These are phyloP conservation scores for Hypoxylon lienhwacheense DNA, from an alignment of 495 filamentous ascomycete species.

Conservation along the genomic window DNA sequence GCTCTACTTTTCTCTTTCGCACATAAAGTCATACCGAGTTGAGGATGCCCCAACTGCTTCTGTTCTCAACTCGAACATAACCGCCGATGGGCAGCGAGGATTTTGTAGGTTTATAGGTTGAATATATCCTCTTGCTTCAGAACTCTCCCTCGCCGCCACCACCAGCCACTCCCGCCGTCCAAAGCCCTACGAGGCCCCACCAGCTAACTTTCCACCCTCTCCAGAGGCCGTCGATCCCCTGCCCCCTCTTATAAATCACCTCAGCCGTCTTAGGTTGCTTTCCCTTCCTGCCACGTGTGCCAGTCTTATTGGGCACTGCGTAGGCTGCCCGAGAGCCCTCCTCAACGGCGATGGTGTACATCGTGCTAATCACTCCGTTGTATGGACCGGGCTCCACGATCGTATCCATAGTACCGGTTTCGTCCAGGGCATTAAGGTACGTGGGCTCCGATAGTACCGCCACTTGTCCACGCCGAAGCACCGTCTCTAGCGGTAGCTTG, in stretches of 20 bases:
- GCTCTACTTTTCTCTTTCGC: constrained; percentile 14
- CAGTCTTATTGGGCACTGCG: constrained; percentile 37
- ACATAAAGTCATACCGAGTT: constrained; percentile 20
- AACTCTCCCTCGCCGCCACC: constrained; percentile 55
- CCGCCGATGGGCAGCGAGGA: not conserved
- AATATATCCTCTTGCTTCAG: constrained; percentile 14
- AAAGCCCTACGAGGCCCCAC: constrained; percentile 91
- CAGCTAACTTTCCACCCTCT: constrained; percentile 93
- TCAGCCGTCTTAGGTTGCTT: constrained; percentile 45
- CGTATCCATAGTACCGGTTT: constrained; percentile 58
- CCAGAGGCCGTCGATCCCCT: constrained; percentile 83
- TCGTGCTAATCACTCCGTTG: constrained; percentile 78
- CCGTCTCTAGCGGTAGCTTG: constrained; percentile 87
- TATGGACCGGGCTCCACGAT: constrained; percentile 76
- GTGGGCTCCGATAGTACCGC: constrained; percentile 53
- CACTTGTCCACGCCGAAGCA: constrained; percentile 84
- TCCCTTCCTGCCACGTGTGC: constrained; percentile 33
- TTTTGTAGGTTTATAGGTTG: no score
- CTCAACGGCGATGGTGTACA: constrained; percentile 83
- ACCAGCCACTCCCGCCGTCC: constrained; percentile 55
- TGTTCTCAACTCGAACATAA: not conserved
- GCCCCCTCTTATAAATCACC: constrained; percentile 64
- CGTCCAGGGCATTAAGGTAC: constrained; percentile 49
- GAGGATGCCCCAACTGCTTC: constrained; percentile 25
- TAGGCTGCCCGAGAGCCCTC: constrained; percentile 62